These are phyloP conservation scores for Cladophialophora psammophila DNA, from an alignment of 2,329 filamentous ascomycete genomes.

Conservation along the genomic window DNA sequence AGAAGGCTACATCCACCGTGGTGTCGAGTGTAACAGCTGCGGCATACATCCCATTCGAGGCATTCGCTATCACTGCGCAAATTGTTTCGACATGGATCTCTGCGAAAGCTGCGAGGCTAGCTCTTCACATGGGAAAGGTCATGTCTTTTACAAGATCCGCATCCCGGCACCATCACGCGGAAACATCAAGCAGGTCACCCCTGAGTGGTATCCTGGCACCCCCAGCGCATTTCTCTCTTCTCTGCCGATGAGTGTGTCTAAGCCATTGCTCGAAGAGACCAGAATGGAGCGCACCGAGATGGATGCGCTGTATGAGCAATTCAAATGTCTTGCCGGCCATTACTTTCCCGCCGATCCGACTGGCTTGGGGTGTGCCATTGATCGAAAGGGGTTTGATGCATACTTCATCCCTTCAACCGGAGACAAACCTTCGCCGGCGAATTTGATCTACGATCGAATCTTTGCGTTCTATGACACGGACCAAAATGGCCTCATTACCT, in stretches of 20 bases:
- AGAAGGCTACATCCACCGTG: slow-evolving; percentile 89
- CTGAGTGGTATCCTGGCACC: slow-evolving; percentile 88
- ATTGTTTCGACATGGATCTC: slow-evolving; percentile 94
- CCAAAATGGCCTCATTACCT: slow-evolving; percentile 85
- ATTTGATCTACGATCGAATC: slow-evolving; percentile 93
- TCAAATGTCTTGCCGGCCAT: slow-evolving; percentile 88
- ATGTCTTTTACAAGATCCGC: slow-evolving; percentile 95
- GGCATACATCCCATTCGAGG: slow-evolving; percentile 88
- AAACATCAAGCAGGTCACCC: slow-evolving; percentile 80
- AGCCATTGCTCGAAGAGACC: slow-evolving; percentile 73
- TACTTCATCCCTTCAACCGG: slow-evolving; percentile 87
- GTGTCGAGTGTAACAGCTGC: slow-evolving; percentile 90
- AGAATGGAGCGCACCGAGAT: slow-evolving; percentile 85
- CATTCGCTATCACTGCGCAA: slow-evolving; percentile 90
- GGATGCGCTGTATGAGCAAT: slow-evolving; percentile 95
- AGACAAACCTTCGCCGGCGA: slow-evolving; percentile 78
- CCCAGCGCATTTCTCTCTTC: slow-evolving; percentile 73
- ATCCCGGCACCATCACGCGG: slow-evolving; percentile 73
- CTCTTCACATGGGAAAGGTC: slow-evolving; percentile 80
- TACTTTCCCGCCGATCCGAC: slow-evolving; percentile 84
- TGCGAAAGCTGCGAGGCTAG: slow-evolving; percentile 87
- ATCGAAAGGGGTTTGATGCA: slow-evolving; percentile 89
- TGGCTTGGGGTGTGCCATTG: slow-evolving; percentile 80
- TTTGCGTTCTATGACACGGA: slow-evolving; percentile 97
- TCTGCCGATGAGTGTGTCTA: slow-evolving; percentile 72